Evolutionary conservation across 352 stramenopile genomes (phyloP).

Genomic region (Phytophthora nicotianae): DNA sequence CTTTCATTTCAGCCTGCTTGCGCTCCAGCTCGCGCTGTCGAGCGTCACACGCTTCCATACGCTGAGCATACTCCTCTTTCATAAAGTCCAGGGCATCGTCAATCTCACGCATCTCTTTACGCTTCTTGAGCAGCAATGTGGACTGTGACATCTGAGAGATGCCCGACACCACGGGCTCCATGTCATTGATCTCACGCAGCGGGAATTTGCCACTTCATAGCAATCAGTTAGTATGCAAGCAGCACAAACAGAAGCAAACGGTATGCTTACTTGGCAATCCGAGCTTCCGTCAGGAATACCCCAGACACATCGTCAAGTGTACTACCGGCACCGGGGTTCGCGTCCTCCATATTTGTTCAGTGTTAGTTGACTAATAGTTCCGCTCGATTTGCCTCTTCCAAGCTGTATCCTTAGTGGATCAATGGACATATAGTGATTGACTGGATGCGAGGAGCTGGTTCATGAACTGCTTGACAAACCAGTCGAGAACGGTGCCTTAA

Average conservation of each 20-base stretch:
- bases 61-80: constrained; percentile 91
- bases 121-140: constrained; percentile 92
- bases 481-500: constrained; percentile 6
- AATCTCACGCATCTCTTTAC: constrained; percentile 93
- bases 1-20: constrained; percentile 92
- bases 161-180: constrained; percentile 80
- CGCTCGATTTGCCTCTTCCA: not conserved
- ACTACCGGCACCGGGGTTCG: constrained; percentile 30
- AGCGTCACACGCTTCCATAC: constrained; percentile 89
- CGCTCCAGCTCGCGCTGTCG: constrained; percentile 81
- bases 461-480: constrained; percentile 16
- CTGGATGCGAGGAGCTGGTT: not conserved
- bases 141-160: constrained; percentile 91
- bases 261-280: constrained; percentile 54
- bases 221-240: constrained; percentile 5
- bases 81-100: constrained; percentile 93
- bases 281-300: constrained; percentile 81
- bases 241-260: not conserved
- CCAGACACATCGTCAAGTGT: constrained; percentile 52
- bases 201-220: constrained; percentile 46
- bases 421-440: not conserved
- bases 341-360: constrained; percentile 24
- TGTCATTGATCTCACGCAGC: constrained; percentile 64
- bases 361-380: not conserved
- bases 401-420: not conserved